Base-by-base conservation (phyloP, 2,329 filamentous ascomycete genomes). In the Pseudonectria buxi region DNA sequence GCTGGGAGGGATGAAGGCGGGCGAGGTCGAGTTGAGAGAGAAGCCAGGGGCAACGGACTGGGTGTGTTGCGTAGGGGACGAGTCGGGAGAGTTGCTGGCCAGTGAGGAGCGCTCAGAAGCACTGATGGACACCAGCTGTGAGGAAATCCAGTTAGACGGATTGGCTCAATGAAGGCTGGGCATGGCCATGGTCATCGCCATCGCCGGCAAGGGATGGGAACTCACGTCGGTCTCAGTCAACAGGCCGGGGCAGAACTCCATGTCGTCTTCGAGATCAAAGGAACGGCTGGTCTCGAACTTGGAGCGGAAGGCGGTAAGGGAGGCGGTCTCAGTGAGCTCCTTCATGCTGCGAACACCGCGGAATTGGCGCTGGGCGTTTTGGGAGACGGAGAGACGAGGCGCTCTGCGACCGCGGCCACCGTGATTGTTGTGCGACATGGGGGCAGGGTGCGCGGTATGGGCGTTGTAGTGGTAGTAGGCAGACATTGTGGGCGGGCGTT, bases 191-290 rank as follows among this genome's bases (percentile, higher is more conserved):
- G 35, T 40, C 26, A 25, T 26, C 29, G 35, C 32, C 39, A 43
- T 45, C 35, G 29, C 34, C 37, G 18, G 50, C 31, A 31, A 33
- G 24, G 33, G 18, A 27, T 30, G 40, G 32, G 14, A 49, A 77
- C 75, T 75, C 80, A 95, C 88, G 78, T 95, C 88, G 64, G 77
- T 88, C 67, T 95, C 89, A 25, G 88, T 94, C 68, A 96, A 71
- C 51, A 96, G 76, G 59, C 83, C 81, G 45, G 90, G 90, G 66
- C 89, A 95, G 64, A 96, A 96, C 63, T 95, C 83, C 67, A 95
- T 75, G 61, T 96, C 90, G 59, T 96, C 90, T 56, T 95, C 90
- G 44, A 96, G 74, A 52, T 96, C 90, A 56, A 96, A 96, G 9
- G 89, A 95, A 40, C 88, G 80, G 40, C 86, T 87, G 46, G 87